Evolutionary conservation across 2,329 filamentous ascomycete genomes (phyloP).

Genomic region (Epichloe amarillans): DNA sequence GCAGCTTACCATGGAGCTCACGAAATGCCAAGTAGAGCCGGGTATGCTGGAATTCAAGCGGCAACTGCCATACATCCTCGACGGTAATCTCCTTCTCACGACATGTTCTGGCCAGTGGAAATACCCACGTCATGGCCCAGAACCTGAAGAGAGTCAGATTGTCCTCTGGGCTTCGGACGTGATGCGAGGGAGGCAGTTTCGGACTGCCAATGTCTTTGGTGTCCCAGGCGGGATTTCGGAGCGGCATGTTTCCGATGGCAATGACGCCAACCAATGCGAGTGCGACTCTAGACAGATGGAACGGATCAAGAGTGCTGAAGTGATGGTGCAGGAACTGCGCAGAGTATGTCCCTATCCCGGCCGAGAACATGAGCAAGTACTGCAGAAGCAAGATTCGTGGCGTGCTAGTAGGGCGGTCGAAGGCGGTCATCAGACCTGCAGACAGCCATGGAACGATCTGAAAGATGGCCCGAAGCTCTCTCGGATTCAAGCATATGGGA

Average conservation of each 20-base stretch:
- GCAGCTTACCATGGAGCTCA: slow-evolving; percentile 57
- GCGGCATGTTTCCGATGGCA: slow-evolving; percentile 23
- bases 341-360: slow-evolving; percentile 18
- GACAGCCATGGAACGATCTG: slow-evolving; percentile 27
- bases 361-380: slow-evolving; percentile 22
- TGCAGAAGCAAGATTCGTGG: slow-evolving; percentile 27
- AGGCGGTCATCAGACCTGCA: slow-evolving; percentile 21
- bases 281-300: slow-evolving; percentile 12
- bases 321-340: slow-evolving; percentile 16
- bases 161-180: slow-evolving; percentile 63
- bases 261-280: slow-evolving; percentile 15
- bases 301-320: slow-evolving; percentile 10
- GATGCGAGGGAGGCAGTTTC: slow-evolving; percentile 14
- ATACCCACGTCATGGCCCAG: slow-evolving; percentile 75
- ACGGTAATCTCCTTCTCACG: slow-evolving; percentile 54
- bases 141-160: slow-evolving; percentile 70
- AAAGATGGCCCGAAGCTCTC: slow-evolving; percentile 15
- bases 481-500: slow-evolving; percentile 17
- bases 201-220: slow-evolving; percentile 18
- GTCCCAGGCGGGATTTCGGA: slow-evolving; percentile 23
- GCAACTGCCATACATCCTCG: slow-evolving; percentile 69
- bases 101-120: slow-evolving; percentile 55
- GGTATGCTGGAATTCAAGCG: slow-evolving; percentile 69
- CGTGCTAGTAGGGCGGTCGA: slow-evolving; percentile 27
- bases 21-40: slow-evolving; percentile 63